Conservation (phyloP, 108 stramenopile species). For the Cyclotella sp. region DNA sequence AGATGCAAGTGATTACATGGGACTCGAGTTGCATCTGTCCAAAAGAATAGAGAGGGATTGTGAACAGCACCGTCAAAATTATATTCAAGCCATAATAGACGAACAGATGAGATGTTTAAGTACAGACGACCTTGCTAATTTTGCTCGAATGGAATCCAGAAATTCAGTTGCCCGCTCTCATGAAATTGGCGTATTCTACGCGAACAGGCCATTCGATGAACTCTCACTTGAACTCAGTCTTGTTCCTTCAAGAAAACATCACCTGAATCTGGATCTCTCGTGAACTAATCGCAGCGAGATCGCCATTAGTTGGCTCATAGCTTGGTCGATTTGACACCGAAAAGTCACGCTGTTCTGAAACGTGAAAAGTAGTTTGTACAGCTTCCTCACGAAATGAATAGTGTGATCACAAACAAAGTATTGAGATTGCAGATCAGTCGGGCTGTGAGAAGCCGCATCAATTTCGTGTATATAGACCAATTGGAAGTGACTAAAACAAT, state of each 20-base stretch:
- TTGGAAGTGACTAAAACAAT: too few relatives aligned
- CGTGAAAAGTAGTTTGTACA: too few relatives aligned
- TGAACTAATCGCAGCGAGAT: too few relatives aligned
- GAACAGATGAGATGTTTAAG: background rate
- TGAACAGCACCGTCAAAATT: background rate
- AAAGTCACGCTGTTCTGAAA: too few relatives aligned
- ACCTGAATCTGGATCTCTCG: too few relatives aligned
- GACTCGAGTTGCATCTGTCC: background rate
- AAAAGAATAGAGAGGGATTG: background rate
- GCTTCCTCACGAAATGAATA: too few relatives aligned
- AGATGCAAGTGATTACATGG: background rate
- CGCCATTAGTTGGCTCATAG: too few relatives aligned
- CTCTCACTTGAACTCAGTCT: background rate
- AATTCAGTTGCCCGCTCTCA: background rate
- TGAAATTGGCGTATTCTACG: slow-evolving; percentile 8
- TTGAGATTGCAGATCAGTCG: too few relatives aligned
- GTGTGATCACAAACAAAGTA: too few relatives aligned
- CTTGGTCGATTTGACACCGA: too few relatives aligned
- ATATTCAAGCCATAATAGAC: background rate
- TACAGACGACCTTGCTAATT: background rate
- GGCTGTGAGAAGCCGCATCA: too few relatives aligned
- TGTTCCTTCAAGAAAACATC: background rate
- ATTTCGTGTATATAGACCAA: too few relatives aligned
- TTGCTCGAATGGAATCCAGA: background rate
- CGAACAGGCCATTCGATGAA: background rate